Base-by-base conservation (phyloP, 2,329 filamentous ascomycete genomes). In the Fusarium praegraminearum region DNA sequence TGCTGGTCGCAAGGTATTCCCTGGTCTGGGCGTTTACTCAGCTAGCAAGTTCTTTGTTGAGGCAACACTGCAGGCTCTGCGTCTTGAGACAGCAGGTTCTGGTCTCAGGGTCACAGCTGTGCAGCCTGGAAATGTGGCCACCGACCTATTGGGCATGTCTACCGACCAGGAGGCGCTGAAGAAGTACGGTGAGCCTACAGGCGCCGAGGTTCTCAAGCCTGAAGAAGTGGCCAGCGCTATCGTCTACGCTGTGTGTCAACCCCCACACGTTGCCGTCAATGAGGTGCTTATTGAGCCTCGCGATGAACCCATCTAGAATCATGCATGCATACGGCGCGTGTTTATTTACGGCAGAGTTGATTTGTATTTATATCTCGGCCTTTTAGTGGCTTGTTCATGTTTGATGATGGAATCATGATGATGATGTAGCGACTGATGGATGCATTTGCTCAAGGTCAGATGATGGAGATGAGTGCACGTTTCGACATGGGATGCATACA, bases 21-120 rank as follows among this genome's bases (percentile, higher is more conserved):
- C 92, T 1, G 92, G 92, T 0, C 81, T 94, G 15, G 92, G 92
- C 54, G 92, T 95, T 36, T 95, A 95, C 83, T 93, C 91, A 0
- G 92, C 91, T 28, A 91, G 88, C 79, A 95, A 95, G 78, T 93
- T 94, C 85, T 95, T 95, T 76, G 91, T 95, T 57, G 92, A 95
- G 78, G 92, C 91, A 1, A 92, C 91, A 0, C 83, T 95, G n/a
- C 92, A 94, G 78, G 84, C 84, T 33, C 79, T 95, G 70, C 88
- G 92, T 11, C 80, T 94, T 10, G 92, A 95, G 83, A 94, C 91
- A 0, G 92, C 90, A 0, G 91, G 91, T 0, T 87, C 86, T 0
- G 92, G 92, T 0, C 80, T 95, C 50, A 84, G 91, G 3, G 91
- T 95, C 41, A 94, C 92, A 0, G 84, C 86, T 36, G 85, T 95